Conservation (phyloP, 2,329 filamentous ascomycete genomes). For the Trichophyton benhamiae region DNA sequence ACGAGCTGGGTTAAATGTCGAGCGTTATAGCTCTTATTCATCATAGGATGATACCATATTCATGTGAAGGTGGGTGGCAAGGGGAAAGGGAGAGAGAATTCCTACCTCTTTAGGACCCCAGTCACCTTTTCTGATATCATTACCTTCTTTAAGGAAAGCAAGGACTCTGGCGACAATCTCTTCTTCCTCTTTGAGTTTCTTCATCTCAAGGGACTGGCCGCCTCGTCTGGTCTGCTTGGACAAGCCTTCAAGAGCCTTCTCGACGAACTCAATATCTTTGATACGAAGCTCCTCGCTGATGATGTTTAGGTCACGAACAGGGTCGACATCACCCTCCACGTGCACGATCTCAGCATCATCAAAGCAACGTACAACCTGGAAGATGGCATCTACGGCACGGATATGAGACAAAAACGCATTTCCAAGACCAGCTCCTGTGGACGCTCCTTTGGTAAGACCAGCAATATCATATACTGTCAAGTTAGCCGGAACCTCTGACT, state of each 20-base stretch:
- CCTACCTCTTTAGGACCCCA: conserved; percentile 91
- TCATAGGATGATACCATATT: conserved; percentile 44
- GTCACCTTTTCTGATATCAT: conserved; percentile 81
- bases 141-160: conserved; percentile 69
- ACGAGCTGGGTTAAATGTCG: conserved; percentile 98
- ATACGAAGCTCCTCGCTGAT: conserved; percentile 92
- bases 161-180: conserved; percentile 86
- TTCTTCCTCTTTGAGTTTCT: conserved; percentile 91
- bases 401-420: conserved; percentile 99
- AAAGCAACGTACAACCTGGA: conserved; percentile 92
- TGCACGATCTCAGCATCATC: conserved; percentile 99
- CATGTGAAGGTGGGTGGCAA: conserved; percentile 7
- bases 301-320: conserved; percentile 83
- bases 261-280: conserved; percentile 97
- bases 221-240: conserved; percentile 92
- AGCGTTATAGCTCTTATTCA: conserved; percentile 95
- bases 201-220: conserved; percentile 92
- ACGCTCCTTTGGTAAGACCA: conserved; percentile 87
- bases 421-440: conserved; percentile 91
- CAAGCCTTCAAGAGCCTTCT: conserved; percentile 84
- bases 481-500: conserved; percentile 92
- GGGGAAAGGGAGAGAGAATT: conserved; percentile 17
- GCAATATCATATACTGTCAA: conserved; percentile 98
- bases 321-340: conserved; percentile 97
- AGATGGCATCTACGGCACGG: conserved; percentile 93